A percentile compares a stretch with the other conserved stretches of the same genome.
Evolutionary conservation across 208 protist species (phyloP).

Genomic region (Acanthamoeba lenticulata): DNA sequence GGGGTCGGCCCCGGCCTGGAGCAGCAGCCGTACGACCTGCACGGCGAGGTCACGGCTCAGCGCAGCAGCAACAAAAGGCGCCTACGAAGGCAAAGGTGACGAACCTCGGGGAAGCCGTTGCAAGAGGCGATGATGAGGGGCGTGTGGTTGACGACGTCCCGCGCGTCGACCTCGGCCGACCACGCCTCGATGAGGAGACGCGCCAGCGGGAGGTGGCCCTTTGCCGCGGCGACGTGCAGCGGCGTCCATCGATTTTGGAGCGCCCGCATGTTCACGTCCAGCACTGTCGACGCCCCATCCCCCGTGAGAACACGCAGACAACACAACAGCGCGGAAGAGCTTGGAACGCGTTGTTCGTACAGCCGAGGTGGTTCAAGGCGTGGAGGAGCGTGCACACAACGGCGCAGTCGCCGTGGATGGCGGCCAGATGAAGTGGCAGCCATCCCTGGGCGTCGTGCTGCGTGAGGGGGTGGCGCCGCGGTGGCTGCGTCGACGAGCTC

Average conservation of each 20-base stretch:
- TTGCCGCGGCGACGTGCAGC: background rate
- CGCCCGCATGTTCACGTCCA: background rate
- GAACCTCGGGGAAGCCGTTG: background rate
- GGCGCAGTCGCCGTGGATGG: background rate
- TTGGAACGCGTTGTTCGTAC: background rate
- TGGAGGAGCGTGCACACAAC: background rate
- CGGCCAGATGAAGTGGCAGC: background rate
- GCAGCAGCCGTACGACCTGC: background rate
- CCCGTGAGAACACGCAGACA: background rate
- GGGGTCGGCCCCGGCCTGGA: background rate
- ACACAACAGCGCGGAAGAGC: background rate
- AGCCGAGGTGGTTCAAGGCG: background rate
- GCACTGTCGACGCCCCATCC: background rate
- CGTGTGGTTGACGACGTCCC: background rate
- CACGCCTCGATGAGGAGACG: background rate
- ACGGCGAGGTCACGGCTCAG: background rate
- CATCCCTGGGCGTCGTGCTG: background rate
- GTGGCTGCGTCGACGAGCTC: no score
- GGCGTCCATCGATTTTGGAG: background rate
- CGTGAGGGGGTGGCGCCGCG: background rate
- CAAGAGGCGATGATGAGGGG: background rate
- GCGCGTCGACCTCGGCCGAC: background rate
- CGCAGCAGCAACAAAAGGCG: background rate
- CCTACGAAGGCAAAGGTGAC: background rate
- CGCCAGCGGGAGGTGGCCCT: background rate